Evolutionary conservation across 768 basidiomycete genomes (phyloP), one percentile per base, ranked within the genome.

Genomic region (Russula foetens): DNA sequence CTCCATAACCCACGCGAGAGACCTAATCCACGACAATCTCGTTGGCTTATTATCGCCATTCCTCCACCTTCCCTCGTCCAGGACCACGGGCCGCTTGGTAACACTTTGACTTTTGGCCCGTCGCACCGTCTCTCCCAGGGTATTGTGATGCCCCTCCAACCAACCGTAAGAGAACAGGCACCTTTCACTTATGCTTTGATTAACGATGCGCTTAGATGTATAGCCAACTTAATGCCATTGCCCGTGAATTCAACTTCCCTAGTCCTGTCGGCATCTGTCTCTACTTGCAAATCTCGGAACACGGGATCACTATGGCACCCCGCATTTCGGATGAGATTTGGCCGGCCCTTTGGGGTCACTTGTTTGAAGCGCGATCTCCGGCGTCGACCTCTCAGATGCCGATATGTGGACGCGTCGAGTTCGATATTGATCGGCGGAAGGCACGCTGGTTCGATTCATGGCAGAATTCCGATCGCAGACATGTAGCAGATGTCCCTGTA

Each of bases 391-490:
- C 71, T 24, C 76, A 75, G 53, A 68, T 81, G 21, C 85, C 89
- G 0, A 85, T 95, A 58, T 78, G 82, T 46, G 93, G 90, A 5
- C 84, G 81, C 29, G 79, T 96, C 29, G 92, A 95, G 72, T 93
- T 95, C 70, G 92, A 95, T 72, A 81, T 95, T 48, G 92, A 95
- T 73, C 61, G 81, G 48, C 75, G 77, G 38, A 80, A 83, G 62
- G 92, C 92, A 19, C 79, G 82, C 29, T 95, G 92, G 92, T 89
- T 84, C 66, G 74, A 82, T 19, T 74, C 83, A 0, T 96, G 90
- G 89, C 61, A 84, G 23, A 75, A 79, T n/a, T 70, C 80, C 56
- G 72, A 74, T 21, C 64, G 73, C 54, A 67, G 78, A 62, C 76
- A 81, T 41, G 63, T 71, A 24, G 66, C 70, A 17, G 83, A 84